Conservation (phyloP, 2,329 filamentous ascomycete species). For the Leptographium wingfieldii region DNA sequence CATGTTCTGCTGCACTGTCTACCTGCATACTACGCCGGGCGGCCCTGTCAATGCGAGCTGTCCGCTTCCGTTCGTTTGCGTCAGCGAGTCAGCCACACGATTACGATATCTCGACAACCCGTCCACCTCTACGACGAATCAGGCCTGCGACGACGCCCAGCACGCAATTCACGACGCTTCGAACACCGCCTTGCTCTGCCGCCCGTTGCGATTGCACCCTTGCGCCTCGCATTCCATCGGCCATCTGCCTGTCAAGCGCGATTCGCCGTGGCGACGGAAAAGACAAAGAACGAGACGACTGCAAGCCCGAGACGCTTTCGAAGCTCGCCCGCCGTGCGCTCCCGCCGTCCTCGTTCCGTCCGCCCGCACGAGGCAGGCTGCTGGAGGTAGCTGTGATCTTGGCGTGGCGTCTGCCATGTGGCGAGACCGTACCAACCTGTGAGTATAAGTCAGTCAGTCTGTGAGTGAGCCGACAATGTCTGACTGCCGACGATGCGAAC, state of each 20-base stretch:
- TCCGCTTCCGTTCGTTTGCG: conserved; percentile 2
- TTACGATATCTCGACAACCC: not conserved
- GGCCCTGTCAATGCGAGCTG: not conserved
- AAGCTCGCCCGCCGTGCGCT: not conserved
- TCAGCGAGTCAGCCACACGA: conserved; percentile 2
- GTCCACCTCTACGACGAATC: not conserved
- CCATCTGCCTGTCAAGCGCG: not conserved
- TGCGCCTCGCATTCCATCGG: not conserved
- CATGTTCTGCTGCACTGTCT: not conserved
- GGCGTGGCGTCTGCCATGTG: conserved; percentile 63
- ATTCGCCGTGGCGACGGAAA: not conserved
- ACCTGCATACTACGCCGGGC: not conserved
- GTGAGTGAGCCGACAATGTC: not conserved
- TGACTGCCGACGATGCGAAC: conserved; percentile 2
- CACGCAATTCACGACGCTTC: not conserved
- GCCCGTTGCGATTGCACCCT: not conserved
- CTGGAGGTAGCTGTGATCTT: conserved; percentile 8
- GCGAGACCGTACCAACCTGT: conserved; percentile 99
- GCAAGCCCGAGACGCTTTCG: not conserved
- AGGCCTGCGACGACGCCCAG: not conserved
- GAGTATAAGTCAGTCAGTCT: conserved; percentile 20
- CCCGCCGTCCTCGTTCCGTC: not conserved
- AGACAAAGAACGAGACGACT: too few species aligned
- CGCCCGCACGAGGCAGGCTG: not conserved
- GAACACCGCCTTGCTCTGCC: not conserved